Evolutionary conservation across 345 rosid genomes (phyloP), one percentile per base, ranked within the genome.

Genomic region (Noccaea bulbosa): DNA sequence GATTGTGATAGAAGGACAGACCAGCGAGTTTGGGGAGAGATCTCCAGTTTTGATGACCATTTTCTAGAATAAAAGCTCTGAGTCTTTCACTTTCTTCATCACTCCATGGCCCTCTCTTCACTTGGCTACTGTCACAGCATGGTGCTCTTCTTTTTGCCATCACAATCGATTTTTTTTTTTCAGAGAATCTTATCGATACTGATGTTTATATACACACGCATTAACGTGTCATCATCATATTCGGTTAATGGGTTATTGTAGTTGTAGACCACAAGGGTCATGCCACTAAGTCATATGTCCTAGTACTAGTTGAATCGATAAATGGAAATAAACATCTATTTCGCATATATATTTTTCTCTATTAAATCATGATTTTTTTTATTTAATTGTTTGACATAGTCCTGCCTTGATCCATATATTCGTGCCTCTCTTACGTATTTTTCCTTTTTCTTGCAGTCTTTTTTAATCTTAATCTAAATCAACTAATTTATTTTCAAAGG

Each of bases 1-100:
- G 7, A 11, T 7, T 1, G 20, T 12, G 44, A 37, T 0, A 24
- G 16, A 53, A 43, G 34, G 37, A 74, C 67, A n/a, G 1, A 67
- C 78, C 78, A 43, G 78, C 73, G 17, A 74, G 73, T 67, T 60
- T 34, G 39, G 78, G 78, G 44, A 74, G 73, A 60, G 69, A 58
- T 59, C 73, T 60, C 78, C 78, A 74, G 27, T 67, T 74, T 5
- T 9, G 6, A 30, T 74, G 73, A 60, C 78, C 78, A 67, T 67
- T 14, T 67, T 67, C 24, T 1, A 43, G 30, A 2, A 67, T 51
- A 35, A 67, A 74, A 35, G 54, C 24, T 60, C 6, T 67, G 69
- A 74, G 78, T 34, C 2, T 74, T 52, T 74, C 62, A 60, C 69
- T 60, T 52, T 74, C 78, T 51, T 60, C 78, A 15, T 59, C 73